Evolutionary conservation across 805 yeast species (phyloP).

Genomic region (Yarrowia divulgata): DNA sequence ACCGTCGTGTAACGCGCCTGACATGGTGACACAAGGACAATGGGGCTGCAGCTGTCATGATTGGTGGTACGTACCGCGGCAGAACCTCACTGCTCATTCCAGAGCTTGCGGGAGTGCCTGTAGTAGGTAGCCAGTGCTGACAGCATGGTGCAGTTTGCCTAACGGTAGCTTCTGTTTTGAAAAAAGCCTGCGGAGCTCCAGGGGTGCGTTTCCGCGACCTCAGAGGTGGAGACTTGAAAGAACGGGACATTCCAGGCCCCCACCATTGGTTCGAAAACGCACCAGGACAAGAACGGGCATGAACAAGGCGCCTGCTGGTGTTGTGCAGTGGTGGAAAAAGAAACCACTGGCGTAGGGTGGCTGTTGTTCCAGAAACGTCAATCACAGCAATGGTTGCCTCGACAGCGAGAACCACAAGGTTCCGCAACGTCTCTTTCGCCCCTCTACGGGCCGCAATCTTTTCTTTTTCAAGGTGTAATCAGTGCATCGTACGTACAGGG

Average conservation of each 20-base stretch:
- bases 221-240: neutral
- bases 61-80: too few species aligned
- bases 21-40: too few species aligned
- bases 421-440: neutral
- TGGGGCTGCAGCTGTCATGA: neutral
- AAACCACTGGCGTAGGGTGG: neutral
- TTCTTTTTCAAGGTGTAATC: neutral
- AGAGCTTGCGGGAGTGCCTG: neutral
- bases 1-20: too few species aligned
- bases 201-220: neutral
- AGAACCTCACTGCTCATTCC: neutral
- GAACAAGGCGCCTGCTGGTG: neutral
- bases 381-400: neutral
- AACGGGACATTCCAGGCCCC: neutral
- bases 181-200: slow-evolving; percentile 5
- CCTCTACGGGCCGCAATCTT: neutral
- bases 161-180: neutral
- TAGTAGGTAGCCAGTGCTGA: neutral
- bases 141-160: neutral
- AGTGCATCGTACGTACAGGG: neutral
- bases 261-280: slow-evolving; percentile 3
- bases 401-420: neutral
- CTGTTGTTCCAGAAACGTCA: neutral
- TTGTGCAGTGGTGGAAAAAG: neutral
- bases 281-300: neutral